Base-by-base conservation (phyloP, 2,329 filamentous ascomycete genomes). In the Kalaharituber pfeilii region DNA sequence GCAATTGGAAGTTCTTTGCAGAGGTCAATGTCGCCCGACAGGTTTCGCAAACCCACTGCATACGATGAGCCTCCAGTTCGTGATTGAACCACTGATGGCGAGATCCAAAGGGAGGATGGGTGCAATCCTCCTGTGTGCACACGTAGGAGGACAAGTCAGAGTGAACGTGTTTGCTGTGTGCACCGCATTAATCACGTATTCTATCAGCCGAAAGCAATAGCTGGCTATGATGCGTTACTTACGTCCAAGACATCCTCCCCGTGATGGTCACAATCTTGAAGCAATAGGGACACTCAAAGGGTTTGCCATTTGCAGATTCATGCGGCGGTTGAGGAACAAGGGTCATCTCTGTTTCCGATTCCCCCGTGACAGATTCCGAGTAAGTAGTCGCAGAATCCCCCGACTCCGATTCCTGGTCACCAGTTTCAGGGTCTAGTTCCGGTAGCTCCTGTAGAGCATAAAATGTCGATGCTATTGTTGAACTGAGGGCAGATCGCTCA, bases 131-230 rank as follows among this genome's bases (percentile, higher is more conserved):
- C 27, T 61, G 59, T 18, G 63, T 61, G 51, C 64, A 66, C 4
- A 62, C 51, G 53, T 66, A 66, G 15, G 64, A 61, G 20, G 56
- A 58, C 11, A 66, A 56, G 47, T 66, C 65, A 24, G 54, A 49
- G 18, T 64, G 56, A 36, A 66, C 61, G 44, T 65, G 65, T 36
- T 64, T 55, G 30, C 60, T 61, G 29, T 9, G 22, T 9, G 20
- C 39, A 45, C 24, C 25, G 36, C 8, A 18, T 39, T 39, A 39
- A 39, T 39, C 15, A 33, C 8, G 8, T 8, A 39, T 18, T 36
- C 2, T 36, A 9, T 18, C 20, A 33, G 8, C 11, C 5, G 25
- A 47, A 22, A 47, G n/a, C 6, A n/a, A n/a, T n/a, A n/a, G n/a
- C n/a, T n/a, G 13, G 18, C 5, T 22, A 8, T 7, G 18, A 47